Base-by-base conservation (phyloP, 371 early-diverging fungal genomes). In the Actinomortierella ambigua region DNA sequence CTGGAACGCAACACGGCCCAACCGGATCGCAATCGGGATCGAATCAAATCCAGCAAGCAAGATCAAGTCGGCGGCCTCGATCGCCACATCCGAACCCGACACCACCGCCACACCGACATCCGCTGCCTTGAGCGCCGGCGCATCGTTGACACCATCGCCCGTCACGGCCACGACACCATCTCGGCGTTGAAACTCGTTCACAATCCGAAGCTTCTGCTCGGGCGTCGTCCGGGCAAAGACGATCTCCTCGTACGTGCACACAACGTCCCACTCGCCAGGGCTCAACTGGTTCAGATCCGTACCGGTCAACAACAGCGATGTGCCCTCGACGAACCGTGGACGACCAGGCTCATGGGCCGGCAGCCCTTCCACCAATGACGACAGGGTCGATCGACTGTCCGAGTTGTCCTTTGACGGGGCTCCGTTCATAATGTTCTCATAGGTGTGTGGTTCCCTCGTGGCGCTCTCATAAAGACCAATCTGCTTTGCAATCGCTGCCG, bases 61-160 rank as follows among this genome's bases (percentile, higher is more conserved):
- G 23, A 91, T 81, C 67, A 91, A 83, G 66, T 87, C 85, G n/a
- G 88, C 88, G 1, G 92, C 92, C 62, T 90, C 90, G 61, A 88
- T 90, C 40, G 92, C 90, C 9, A 91, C 89, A 65, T 92, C 91
- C 22, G 86, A 86, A 23, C 90, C 89, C 40, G 79, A 63, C 9
- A 88, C 88, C 78, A 95, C 83, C n/a, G 93, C 88, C 26, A 95
- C 76, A 59, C 93, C 93, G n/a, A 94, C 86, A 65, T 92, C 83
- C 11, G 94, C 92, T 29, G 81, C 83, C 47, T 83, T 85, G 47
- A 90, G 79, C n/a, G 93, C 95, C 13, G 94, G 93, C 43, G 93
- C 86, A 68, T 97, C 98, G 68, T 97, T 97, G 24, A 94, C 95
- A 53, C 96, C 98, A 77, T 97, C 98, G 41, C 84, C 98, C 20